Evolutionary conservation across 2,329 filamentous ascomycete species (phyloP), one percentile per base, ranked within the genome.

Genomic region (Metarhizium sp.): DNA sequence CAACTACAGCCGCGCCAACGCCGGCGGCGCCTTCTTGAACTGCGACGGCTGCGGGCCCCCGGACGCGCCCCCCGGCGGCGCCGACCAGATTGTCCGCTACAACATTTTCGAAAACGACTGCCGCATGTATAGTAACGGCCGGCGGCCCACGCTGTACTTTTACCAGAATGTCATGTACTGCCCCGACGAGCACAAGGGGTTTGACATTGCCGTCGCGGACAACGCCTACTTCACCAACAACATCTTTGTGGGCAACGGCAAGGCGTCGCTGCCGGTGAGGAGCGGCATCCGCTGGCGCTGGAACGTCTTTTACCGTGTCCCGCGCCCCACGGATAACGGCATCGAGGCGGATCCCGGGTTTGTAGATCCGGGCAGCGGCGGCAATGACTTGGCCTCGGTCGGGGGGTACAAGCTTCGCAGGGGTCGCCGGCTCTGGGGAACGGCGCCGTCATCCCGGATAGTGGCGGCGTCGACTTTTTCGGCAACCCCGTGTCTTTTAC

Each of bases 161-260:
- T 64, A 64, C 52, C 60, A 64, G 16, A 64, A 64, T 25, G 62
- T 64, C 36, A 51, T 64, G 53, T 64, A 64, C 54, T 64, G 63
- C 40, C 50, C 61, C 10, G 42, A 61, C 25, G 25, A 25, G 25
- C 3, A 25, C 11, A 58, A 58, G 42, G 42, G 57, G 14, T 63
- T 64, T 50, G 54, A 63, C 20, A 48, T 64, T n/a, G 51, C 51
- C 6, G 53, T 64, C 2, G 61, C 62, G 1, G 40, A 47, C 4
- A 55, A 57, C 16, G 60, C 62, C 32, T 48, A 61, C 8, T 54
- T 64, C 16, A 60, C 51, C n/a, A 64, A 64, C 53, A 64, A 64
- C 52, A 64, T 64, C 53, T 61, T 62, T 51, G 62, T 64, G 14
- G 63, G 63, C 14, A 62, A 59, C 30, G 53, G 42, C 18, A 55